Conservation (phyloP, 495 filamentous ascomycete species). For the Annulohypoxylon nitens region DNA sequence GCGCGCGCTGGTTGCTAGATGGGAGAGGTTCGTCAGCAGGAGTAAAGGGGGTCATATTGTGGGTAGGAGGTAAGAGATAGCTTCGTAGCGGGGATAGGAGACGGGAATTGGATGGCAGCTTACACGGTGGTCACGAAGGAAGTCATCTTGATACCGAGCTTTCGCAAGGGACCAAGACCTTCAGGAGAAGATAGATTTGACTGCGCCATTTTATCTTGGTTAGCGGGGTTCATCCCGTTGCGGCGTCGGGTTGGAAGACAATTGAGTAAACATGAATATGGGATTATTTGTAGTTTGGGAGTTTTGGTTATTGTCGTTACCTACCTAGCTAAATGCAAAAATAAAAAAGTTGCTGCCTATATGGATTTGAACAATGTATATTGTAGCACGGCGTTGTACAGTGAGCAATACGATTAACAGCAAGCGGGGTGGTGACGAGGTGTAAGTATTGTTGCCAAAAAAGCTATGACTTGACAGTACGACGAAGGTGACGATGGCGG, state of each 20-base stretch:
- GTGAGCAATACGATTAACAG: neutral
- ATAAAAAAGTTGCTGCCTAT: neutral
- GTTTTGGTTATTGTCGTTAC: neutral
- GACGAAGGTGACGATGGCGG: conserved; percentile 9
- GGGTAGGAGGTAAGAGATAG: neutral
- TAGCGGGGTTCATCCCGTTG: conserved; percentile 30
- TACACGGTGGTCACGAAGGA: conserved; percentile 68
- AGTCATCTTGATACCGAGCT: conserved; percentile 56
- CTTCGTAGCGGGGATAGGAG: conserved; percentile 9
- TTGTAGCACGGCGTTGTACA: conserved; percentile 7
- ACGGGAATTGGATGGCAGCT: conserved; percentile 30
- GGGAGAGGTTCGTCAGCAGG: conserved; percentile 16
- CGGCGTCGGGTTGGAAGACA: neutral
- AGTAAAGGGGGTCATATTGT: neutral
- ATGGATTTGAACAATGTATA: neutral
- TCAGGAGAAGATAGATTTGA: conserved; percentile 7
- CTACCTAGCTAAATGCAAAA: neutral
- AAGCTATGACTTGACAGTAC: neutral
- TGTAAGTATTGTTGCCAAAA: conserved; percentile 6
- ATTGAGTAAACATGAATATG: conserved; percentile 1
- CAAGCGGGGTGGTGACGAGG: neutral
- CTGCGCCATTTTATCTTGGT: conserved; percentile 44
- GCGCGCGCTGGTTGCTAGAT: conserved; percentile 87
- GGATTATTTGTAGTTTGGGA: neutral
- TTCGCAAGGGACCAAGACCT: conserved; percentile 31